Percentiles rank a stretch among this genome's conserved stretches.
Evolutionary conservation across 176 grass and related monocot species (phyloP).

Genomic region (Chloris gayana): DNA sequence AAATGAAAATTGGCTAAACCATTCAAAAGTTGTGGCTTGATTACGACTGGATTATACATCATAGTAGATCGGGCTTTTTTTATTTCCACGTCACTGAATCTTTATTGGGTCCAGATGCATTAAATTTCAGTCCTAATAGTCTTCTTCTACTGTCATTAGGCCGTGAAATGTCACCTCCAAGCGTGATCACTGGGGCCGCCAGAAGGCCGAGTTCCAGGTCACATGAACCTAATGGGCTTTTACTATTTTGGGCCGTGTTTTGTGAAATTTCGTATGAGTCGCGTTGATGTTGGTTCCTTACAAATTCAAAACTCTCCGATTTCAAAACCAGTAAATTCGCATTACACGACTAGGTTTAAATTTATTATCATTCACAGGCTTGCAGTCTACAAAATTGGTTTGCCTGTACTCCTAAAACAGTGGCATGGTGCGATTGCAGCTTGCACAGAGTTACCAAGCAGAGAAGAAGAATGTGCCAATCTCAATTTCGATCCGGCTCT

Average conservation of each 20-base stretch:
- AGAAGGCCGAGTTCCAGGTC: too few relatives aligned
- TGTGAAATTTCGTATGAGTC: background rate
- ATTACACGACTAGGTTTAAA: background rate
- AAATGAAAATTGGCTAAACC: background rate
- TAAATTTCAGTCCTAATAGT: too few relatives aligned
- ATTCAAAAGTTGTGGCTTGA: conserved; percentile 16
- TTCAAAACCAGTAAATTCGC: background rate
- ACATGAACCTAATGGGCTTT: background rate
- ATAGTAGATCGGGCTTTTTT: background rate
- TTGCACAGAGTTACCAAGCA: background rate
- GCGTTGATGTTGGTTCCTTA: background rate
- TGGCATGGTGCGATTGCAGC: background rate
- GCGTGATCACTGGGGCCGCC: too few relatives aligned
- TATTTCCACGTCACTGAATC: background rate
- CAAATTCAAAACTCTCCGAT: background rate
- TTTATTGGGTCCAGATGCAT: background rate
- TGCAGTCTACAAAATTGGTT: background rate
- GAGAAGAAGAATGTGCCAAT: background rate
- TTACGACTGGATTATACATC: background rate
- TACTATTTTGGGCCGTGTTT: background rate
- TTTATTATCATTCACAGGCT: background rate
- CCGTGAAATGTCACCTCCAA: too few relatives aligned
- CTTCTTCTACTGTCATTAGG: too few relatives aligned
- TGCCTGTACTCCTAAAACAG: background rate
- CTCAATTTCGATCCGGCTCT: background rate